A percentile compares a stretch with the other conserved stretches of the same genome.
phyloP scores from a whole-genome alignment of 2,329 filamentous ascomycete species.

The Nannizziopsis barbatae region DNA sequence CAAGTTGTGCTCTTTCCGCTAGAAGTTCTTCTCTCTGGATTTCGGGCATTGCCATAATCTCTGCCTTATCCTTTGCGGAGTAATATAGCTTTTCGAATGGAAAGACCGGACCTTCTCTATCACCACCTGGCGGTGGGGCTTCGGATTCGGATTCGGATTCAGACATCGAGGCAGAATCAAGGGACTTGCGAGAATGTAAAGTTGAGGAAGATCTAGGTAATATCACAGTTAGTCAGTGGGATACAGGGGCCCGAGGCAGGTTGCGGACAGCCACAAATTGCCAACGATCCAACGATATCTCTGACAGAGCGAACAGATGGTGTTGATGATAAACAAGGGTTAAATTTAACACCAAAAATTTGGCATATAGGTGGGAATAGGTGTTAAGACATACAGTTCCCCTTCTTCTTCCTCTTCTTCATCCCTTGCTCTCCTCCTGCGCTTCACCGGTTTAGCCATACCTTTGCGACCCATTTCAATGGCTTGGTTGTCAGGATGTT shows the following conservation, averaged over 20 bases:
- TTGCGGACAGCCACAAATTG: neutral
- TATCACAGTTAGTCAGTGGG: slow-evolving; percentile 9
- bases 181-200: slow-evolving; percentile 56
- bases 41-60: slow-evolving; percentile 78
- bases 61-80: slow-evolving; percentile 59
- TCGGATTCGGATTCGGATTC: slow-evolving; percentile 74
- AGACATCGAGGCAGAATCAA: slow-evolving; percentile 78
- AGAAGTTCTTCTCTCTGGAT: slow-evolving; percentile 84
- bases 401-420: slow-evolving; percentile 61
- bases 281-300: no score
- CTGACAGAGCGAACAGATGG: slow-evolving; percentile 2
- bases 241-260: neutral
- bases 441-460: slow-evolving; percentile 29
- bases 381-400: slow-evolving; percentile 57
- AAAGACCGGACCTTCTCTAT: slow-evolving; percentile 47
- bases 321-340: slow-evolving; percentile 1
- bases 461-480: slow-evolving; percentile 42
- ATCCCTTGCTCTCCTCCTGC: slow-evolving; percentile 40
- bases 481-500: slow-evolving; percentile 30
- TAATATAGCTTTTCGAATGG: slow-evolving; percentile 80
- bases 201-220: slow-evolving; percentile 54
- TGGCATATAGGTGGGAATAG: slow-evolving; percentile 11
- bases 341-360: slow-evolving; percentile 2
- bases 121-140: slow-evolving; percentile 37
- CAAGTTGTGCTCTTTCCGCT: slow-evolving; percentile 72